Evolutionary conservation across 129 eudicot genomes (phyloP).

Genomic region (Ambrosia artemisiifolia): DNA sequence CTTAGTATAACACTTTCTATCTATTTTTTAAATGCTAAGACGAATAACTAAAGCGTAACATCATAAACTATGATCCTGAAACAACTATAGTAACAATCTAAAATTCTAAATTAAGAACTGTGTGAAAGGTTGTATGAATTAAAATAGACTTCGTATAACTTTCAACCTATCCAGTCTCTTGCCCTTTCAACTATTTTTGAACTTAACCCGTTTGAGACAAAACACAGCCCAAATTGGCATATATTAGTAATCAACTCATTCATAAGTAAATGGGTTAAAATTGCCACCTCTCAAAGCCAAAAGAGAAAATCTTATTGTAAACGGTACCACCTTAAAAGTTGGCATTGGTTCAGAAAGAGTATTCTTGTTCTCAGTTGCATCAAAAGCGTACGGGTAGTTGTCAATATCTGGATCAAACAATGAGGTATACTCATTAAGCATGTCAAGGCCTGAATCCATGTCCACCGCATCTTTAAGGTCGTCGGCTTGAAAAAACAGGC

Average conservation of each 20-base stretch:
- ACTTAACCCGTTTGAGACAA: not conserved
- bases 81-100: not conserved
- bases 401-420: slow-evolving; percentile 47
- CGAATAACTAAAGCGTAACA: not conserved
- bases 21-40: not conserved
- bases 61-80: not conserved
- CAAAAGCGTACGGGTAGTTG: slow-evolving; percentile 33
- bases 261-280: not conserved
- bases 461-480: slow-evolving; percentile 47
- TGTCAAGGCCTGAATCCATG: slow-evolving; percentile 43
- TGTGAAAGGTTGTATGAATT: not conserved
- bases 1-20: not conserved
- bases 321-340: slow-evolving; percentile 40
- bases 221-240: not conserved
- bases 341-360: slow-evolving; percentile 32
- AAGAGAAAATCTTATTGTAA: not conserved
- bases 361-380: slow-evolving; percentile 36
- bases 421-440: slow-evolving; percentile 58
- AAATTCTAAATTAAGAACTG: not conserved
- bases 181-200: not conserved
- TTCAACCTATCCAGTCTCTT: not conserved
- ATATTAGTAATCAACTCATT: not conserved
- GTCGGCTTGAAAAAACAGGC: slow-evolving; percentile 60
- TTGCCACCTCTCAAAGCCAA: not conserved
- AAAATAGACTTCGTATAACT: not conserved